Conservation (phyloP, 345 rosid species). For the Populus pruinosa region DNA sequence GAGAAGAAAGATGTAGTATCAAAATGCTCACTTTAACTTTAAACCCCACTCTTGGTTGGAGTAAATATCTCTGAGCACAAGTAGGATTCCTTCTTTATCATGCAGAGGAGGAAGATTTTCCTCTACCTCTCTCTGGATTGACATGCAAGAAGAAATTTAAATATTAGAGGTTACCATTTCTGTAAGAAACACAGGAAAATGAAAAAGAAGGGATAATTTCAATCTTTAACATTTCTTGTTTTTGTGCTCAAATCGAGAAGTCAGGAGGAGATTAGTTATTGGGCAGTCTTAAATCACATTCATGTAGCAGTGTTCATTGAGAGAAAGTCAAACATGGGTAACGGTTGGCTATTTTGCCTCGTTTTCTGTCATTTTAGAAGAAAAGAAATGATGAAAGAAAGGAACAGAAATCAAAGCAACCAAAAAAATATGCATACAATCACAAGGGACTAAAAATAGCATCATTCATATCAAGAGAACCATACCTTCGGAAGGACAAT, state of each 20-base stretch:
- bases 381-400: neutral
- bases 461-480: conserved; percentile 11
- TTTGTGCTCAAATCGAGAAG: conserved; percentile 26
- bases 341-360: conserved; percentile 21
- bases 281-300: conserved; percentile 22
- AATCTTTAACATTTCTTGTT: neutral
- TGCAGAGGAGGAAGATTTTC: conserved; percentile 60
- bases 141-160: conserved; percentile 3
- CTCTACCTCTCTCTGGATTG: conserved; percentile 64
- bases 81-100: conserved; percentile 57
- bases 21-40: conserved; percentile 56
- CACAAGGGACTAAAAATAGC: neutral
- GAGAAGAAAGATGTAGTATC: neutral
- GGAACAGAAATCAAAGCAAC: conserved; percentile 9
- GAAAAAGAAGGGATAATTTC: neutral
- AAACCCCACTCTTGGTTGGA: conserved; percentile 50
- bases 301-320: conserved; percentile 22
- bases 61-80: conserved; percentile 44
- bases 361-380: conserved; percentile 3
- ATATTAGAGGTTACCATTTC: neutral
- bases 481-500: conserved; percentile 87
- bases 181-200: neutral
- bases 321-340: conserved; percentile 15
- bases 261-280: conserved; percentile 18
- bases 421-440: neutral